Evolutionary conservation across 331 rosid species (phyloP), one percentile per base, ranked within the genome.

Genomic region (Telfairia occidentalis): DNA sequence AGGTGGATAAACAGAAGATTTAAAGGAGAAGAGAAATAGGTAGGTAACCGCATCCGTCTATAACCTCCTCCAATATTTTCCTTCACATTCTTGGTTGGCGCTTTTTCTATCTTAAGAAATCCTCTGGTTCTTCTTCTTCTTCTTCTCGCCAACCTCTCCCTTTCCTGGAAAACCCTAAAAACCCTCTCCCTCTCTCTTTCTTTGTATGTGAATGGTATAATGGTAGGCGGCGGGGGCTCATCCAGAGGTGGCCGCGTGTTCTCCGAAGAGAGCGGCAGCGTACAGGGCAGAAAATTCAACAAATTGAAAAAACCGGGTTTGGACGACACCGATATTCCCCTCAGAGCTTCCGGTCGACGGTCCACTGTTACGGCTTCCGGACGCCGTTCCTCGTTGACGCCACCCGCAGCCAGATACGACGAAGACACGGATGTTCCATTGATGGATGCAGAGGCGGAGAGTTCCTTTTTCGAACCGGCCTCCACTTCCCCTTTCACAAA

Each of bases 401-500:
- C 57, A 9, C n/a, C n/a, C n/a, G n/a, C n/a, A n/a, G n/a, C n/a
- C n/a, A n/a, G n/a, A n/a, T n/a, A n/a, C 55, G 11, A 3, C 40
- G 40, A 28, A 12, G 13, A 46, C 8, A 2, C 43, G 2, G 35
- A 46, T 0, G 8, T 30, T n/a, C 60, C 60, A 29, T 28, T n/a
- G 21, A 72, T 72, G 61, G 63, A 72, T 11, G 23, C 54, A 5
- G 75, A 45, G 0, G 34, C 77, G 0, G 66, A 74, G 1, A n/a
- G 3, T 3, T 73, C 77, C 50, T 19, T 54, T 5, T 54, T 50
- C 49, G 77, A 54, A 34, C 77, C 77, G 5, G 48, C 65, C 10
- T 74, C 66, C 21, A 19, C 66, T 1, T 74, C 77, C 29, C 77
- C 77, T 2, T 74, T 54, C 37, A n/a, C 77, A 34, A 74, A 37